Evolutionary conservation across 192 early-diverging fungal species (phyloP), one percentile per base, ranked within the genome.

Genomic region (Rhizophagus clarus): DNA sequence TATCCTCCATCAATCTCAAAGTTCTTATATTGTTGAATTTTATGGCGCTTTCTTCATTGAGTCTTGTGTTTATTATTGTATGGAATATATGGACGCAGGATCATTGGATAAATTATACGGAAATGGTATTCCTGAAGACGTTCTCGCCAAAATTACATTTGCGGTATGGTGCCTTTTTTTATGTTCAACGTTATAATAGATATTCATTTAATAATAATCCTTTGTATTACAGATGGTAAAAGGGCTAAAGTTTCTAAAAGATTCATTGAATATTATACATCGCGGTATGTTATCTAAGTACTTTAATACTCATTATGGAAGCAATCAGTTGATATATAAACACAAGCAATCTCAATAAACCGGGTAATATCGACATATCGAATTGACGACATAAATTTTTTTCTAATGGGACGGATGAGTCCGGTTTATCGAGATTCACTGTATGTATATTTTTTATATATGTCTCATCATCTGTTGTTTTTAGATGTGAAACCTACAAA

Each of bases 61-160:
- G 81, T 93, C 92, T n/a, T 95, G 95, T 83, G 97, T 98, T 11
- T 98, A 97, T 83, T 96, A 96, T 81, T 96, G 94, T 81, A 99
- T 99, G 96, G 97, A 99, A 85, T 99, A 90, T 81, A 99, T 99
- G 97, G 97, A 99, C 80, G 94, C 91, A 63, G 97, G 96, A 60
- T 97, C 95, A n/a, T 81, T 98, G 51, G 95, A 97, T 79, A 90
- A 90, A 22, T 82, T 98, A 40, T 97, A 97, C 74, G 87, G 90
- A 20, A 88, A 88, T 32, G 96, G 95, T 31, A 89, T 95, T 3
- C 94, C 94, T 22, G 96, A 98, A 84, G 88, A 89, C 73, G 88
- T 97, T 28, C 82, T 98, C 76, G 90, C 90, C 9, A 86, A 86
- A 66, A 95, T 97, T 64, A 88, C 94, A 8, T 84, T 88, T 34